Percentiles rank a stretch among this genome's conserved stretches.
Evolutionary conservation across 768 basidiomycete species (phyloP).

Genomic region (Ramaria sp.): DNA sequence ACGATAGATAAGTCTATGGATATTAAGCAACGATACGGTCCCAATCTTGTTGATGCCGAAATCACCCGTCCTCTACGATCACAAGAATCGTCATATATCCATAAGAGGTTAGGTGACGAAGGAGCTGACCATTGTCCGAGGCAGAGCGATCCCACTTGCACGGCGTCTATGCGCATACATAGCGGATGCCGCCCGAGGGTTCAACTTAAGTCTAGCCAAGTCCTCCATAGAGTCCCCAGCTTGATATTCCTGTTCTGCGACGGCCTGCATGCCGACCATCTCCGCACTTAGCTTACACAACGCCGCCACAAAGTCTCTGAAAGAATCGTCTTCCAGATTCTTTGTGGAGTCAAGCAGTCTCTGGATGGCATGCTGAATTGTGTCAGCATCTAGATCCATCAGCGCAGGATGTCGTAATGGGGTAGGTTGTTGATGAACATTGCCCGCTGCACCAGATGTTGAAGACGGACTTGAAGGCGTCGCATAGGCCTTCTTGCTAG

Average conservation of each 20-base stretch:
- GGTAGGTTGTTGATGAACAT: slow-evolving; percentile 18
- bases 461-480: slow-evolving; percentile 14
- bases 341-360: slow-evolving; percentile 80
- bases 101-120: neutral
- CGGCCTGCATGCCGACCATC: slow-evolving; percentile 83
- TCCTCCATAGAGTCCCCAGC: slow-evolving; percentile 30
- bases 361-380: slow-evolving; percentile 63
- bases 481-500: slow-evolving; percentile 22
- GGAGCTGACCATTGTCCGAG: slow-evolving; percentile 57
- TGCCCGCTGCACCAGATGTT: neutral
- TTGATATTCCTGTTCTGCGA: slow-evolving; percentile 6
- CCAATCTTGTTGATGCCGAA: slow-evolving; percentile 89
- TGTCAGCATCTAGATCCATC: slow-evolving; percentile 64
- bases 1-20: slow-evolving; percentile 79
- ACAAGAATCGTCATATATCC: slow-evolving; percentile 5
- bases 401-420: slow-evolving; percentile 48
- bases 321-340: slow-evolving; percentile 73
- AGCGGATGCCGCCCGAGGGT: slow-evolving; percentile 34
- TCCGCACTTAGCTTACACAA: slow-evolving; percentile 80
- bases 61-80: slow-evolving; percentile 66
- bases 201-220: slow-evolving; percentile 17
- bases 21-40: slow-evolving; percentile 68
- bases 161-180: slow-evolving; percentile 49
- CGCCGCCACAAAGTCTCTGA: slow-evolving; percentile 66
- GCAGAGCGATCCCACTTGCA: slow-evolving; percentile 83